Conservation (phyloP, 441 rosid species). For the Erodium texanum region DNA sequence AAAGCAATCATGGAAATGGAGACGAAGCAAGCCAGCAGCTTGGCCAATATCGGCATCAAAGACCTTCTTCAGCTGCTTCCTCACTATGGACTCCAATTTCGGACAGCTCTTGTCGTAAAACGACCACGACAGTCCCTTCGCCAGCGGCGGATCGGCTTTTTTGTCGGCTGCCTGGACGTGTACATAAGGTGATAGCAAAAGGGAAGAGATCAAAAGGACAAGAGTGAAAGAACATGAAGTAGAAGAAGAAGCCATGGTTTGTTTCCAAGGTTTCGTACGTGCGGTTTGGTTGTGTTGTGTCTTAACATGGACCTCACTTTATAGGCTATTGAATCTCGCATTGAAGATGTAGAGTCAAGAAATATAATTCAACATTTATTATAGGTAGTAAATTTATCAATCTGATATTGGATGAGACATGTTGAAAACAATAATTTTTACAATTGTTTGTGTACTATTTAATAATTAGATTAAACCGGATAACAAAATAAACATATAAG, state of each 20-base stretch:
- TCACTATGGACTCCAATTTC: slow-evolving; percentile 38
- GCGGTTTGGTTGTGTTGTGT: too few species aligned
- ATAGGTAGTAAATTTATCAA: too few species aligned
- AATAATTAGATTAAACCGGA: too few species aligned
- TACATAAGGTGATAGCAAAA: slow-evolving; percentile 15
- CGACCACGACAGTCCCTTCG: slow-evolving; percentile 47
- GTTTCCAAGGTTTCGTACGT: too few species aligned
- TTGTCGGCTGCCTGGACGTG: neutral
- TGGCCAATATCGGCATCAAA: slow-evolving; percentile 56
- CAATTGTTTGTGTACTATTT: too few species aligned
- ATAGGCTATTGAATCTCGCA: too few species aligned
- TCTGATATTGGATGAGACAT: too few species aligned
- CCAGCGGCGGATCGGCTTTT: slow-evolving; percentile 15
- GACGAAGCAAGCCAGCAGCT: slow-evolving; percentile 64
- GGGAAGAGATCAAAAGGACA: slow-evolving; percentile 22
- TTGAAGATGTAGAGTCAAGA: too few species aligned
- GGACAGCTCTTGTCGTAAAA: slow-evolving; percentile 54
- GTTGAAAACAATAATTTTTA: too few species aligned
- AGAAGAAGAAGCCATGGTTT: slow-evolving; percentile 14
- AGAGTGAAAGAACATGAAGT: slow-evolving; percentile 11
- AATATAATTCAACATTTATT: too few species aligned
- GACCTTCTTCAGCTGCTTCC: slow-evolving; percentile 45
- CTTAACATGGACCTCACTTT: too few species aligned
- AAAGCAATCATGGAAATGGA: slow-evolving; percentile 44
- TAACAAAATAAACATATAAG: too few species aligned